Evolutionary conservation across 129 eudicot species (phyloP).

Genomic region (Erigeron canadensis): DNA sequence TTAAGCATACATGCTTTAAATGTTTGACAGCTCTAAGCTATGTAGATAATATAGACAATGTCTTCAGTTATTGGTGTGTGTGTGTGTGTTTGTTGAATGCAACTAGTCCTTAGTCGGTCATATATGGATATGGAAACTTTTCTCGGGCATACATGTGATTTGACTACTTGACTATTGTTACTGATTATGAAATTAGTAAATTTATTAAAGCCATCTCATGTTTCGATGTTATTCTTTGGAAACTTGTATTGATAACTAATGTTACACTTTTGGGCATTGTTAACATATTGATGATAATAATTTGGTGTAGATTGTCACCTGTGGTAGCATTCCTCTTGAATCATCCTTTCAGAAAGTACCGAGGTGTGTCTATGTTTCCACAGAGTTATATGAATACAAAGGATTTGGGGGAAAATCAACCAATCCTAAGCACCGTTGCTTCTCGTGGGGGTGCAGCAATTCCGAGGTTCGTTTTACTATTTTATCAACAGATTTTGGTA

Average conservation of each 20-base stretch:
- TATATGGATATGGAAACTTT: neutral
- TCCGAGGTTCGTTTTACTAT: conserved; percentile 61
- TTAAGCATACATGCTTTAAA: too few species aligned
- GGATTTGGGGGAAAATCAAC: conserved; percentile 66
- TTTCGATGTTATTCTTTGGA: neutral
- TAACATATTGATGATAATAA: neutral
- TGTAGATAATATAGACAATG: too few species aligned
- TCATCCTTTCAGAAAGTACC: conserved; percentile 72
- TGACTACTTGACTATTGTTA: neutral
- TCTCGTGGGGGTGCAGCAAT: conserved; percentile 80
- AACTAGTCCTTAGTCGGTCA: neutral
- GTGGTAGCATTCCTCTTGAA: conserved; percentile 90
- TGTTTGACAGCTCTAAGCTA: too few species aligned
- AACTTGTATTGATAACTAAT: neutral
- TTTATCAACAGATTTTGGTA: neutral
- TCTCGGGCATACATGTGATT: neutral
- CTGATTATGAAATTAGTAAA: neutral
- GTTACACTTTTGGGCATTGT: neutral
- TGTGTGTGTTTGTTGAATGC: neutral
- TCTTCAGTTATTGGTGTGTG: neutral
- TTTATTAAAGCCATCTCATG: neutral
- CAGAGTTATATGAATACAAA: conserved; percentile 75
- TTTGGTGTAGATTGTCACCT: conserved; percentile 64
- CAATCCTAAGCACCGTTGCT: conserved; percentile 61
- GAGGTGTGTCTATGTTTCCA: conserved; percentile 73